Percentiles rank a stretch among this genome's conserved stretches.
These are phyloP conservation scores for Amanita rubescens DNA, from an alignment of 768 basidiomycete genomes.

Conservation along the genomic window DNA sequence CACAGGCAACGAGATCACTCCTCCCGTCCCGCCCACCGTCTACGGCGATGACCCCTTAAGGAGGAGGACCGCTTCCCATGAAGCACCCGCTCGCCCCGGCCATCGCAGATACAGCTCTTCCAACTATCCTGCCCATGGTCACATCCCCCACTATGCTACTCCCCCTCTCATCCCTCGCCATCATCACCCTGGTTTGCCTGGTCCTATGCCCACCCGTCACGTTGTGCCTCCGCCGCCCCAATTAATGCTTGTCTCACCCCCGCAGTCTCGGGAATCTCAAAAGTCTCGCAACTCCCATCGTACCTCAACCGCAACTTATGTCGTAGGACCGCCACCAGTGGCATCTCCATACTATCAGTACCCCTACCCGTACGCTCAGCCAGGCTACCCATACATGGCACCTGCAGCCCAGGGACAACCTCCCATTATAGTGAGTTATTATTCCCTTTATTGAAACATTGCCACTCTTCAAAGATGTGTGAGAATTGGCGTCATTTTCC, in stretches of 20 bases:
- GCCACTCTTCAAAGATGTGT: neutral
- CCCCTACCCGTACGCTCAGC: neutral
- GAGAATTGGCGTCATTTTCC: neutral
- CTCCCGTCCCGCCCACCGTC: neutral
- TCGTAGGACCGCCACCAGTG: constrained; percentile 5
- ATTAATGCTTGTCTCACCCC: constrained; percentile 1
- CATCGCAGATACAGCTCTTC: constrained; percentile 7
- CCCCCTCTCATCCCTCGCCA: constrained; percentile 3
- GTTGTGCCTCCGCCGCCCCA: neutral
- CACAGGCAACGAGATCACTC: neutral
- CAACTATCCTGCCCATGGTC: constrained; percentile 1
- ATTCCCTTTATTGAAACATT: neutral
- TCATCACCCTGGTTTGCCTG: neutral
- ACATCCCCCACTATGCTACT: constrained; percentile 1
- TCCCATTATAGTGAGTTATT: neutral
- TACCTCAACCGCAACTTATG: constrained; percentile 3
- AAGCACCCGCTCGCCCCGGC: neutral
- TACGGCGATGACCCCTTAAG: neutral
- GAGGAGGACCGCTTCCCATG: neutral
- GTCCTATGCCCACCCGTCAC: constrained; percentile 6
- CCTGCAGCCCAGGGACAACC: neutral
- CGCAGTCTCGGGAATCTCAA: neutral
- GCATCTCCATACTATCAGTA: neutral
- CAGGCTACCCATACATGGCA: constrained; percentile 2
- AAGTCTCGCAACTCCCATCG: constrained; percentile 2